Evolutionary conservation across 495 filamentous ascomycete genomes (phyloP).

Genomic region (Tuber microsphaerosporum): DNA sequence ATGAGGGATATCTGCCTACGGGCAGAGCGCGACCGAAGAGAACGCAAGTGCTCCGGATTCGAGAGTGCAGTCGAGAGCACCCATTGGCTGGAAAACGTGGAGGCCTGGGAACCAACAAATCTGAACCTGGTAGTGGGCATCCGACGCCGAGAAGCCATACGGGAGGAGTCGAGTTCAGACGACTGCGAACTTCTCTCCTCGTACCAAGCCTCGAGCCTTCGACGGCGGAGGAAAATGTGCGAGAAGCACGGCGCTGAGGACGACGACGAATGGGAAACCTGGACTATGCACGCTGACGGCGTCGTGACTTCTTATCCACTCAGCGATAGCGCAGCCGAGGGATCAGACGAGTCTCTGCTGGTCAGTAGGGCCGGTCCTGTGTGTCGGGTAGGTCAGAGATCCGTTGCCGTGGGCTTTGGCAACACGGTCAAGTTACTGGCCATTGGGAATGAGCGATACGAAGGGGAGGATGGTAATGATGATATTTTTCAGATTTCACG

Average conservation of each 20-base stretch:
- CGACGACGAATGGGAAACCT: slow-evolving; percentile 58
- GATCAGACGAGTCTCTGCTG: slow-evolving; percentile 47
- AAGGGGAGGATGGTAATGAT: slow-evolving; percentile 38
- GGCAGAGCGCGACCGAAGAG: slow-evolving; percentile 37
- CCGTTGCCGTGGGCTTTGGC: slow-evolving; percentile 59
- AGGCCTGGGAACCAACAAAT: slow-evolving; percentile 46
- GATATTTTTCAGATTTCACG: slow-evolving; percentile 41
- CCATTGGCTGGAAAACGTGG: slow-evolving; percentile 43
- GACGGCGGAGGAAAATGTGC: slow-evolving; percentile 32
- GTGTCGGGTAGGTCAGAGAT: slow-evolving; percentile 51
- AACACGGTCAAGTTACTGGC: slow-evolving; percentile 61
- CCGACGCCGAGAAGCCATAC: slow-evolving; percentile 31
- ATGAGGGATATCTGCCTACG: slow-evolving; percentile 39
- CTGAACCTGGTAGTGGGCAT: slow-evolving; percentile 44
- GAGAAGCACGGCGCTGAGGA: slow-evolving; percentile 23
- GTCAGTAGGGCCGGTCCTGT: slow-evolving; percentile 57
- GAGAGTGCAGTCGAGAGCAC: slow-evolving; percentile 38
- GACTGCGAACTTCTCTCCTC: slow-evolving; percentile 25
- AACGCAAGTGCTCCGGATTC: slow-evolving; percentile 43
- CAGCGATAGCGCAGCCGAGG: slow-evolving; percentile 37
- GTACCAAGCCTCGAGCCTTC: slow-evolving; percentile 18
- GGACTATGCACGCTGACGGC: slow-evolving; percentile 52
- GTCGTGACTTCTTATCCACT: slow-evolving; percentile 44
- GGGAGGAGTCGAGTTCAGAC: slow-evolving; percentile 35
- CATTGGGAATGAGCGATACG: slow-evolving; percentile 57